Percentiles rank a stretch among this genome's conserved stretches.
Conservation (phyloP, 2,329 filamentous ascomycete species). For the Plectosphaerella cucumerina region DNA sequence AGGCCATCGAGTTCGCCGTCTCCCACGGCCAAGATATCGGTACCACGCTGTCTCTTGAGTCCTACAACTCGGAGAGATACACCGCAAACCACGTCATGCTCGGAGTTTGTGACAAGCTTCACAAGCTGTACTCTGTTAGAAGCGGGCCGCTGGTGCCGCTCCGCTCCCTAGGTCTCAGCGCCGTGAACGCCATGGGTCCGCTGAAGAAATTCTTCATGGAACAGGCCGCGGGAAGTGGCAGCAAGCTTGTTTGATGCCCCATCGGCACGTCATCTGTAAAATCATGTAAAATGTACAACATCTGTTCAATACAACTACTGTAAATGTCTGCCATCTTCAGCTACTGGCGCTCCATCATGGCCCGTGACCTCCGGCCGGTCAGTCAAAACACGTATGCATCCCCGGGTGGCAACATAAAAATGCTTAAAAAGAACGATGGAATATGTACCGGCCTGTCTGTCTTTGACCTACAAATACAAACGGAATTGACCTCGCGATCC, state of each 20-base stretch:
- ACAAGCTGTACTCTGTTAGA: conserved; percentile 83
- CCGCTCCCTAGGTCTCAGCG: conserved; percentile 69
- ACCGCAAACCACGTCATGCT: conserved; percentile 74
- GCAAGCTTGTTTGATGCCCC: conserved; percentile 32
- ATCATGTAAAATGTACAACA: conserved; percentile 14
- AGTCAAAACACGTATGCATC: too few species aligned
- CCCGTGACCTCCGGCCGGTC: too few species aligned
- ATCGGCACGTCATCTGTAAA: neutral
- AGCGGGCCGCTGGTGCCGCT: conserved; percentile 76
- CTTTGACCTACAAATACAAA: conserved; percentile 20
- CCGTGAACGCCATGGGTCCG: conserved; percentile 69
- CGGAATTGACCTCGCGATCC: conserved; percentile 12
- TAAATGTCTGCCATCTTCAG: neutral
- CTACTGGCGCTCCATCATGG: too few species aligned
- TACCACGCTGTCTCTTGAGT: conserved; percentile 69
- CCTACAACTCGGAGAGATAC: conserved; percentile 79
- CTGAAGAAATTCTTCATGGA: conserved; percentile 87
- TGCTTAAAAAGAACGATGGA: conserved; percentile 12
- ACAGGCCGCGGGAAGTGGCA: conserved; percentile 54
- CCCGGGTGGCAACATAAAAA: too few species aligned
- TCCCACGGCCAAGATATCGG: conserved; percentile 86
- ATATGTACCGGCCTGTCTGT: conserved; percentile 18
- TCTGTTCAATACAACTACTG: too few species aligned
- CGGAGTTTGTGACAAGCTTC: conserved; percentile 82
- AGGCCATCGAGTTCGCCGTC: conserved; percentile 71